Evolutionary conservation across 768 basidiomycete species (phyloP).

Genomic region (Lactarius vividus): DNA sequence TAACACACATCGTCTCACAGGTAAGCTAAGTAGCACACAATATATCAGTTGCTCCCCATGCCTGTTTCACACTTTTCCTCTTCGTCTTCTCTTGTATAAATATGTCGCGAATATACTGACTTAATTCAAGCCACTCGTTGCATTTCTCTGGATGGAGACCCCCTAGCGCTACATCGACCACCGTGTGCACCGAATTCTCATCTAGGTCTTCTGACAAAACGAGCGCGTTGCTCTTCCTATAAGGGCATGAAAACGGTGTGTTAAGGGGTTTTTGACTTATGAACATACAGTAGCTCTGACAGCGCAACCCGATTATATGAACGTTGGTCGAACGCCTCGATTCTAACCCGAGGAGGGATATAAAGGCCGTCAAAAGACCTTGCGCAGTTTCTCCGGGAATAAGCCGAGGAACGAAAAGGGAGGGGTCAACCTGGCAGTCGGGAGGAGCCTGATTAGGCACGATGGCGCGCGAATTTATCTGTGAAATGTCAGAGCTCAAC

Average conservation of each 20-base stretch:
- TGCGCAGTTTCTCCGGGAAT: conserved; percentile 28
- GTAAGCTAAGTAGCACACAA: no score
- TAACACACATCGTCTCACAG: no score
- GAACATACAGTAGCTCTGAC: not conserved
- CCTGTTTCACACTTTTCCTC: no score
- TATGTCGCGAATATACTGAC: not conserved
- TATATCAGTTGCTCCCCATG: no score
- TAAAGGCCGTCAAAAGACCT: conserved; percentile 22
- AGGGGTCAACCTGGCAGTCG: not conserved
- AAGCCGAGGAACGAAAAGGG: not conserved
- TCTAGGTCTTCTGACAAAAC: conserved; percentile 2
- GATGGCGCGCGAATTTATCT: conserved; percentile 3
- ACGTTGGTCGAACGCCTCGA: not conserved
- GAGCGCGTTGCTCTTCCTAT: not conserved
- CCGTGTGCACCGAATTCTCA: conserved; percentile 2
- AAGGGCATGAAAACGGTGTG: not conserved
- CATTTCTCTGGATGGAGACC: not conserved
- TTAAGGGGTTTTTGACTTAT: rapidly evolving
- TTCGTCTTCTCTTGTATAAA: not conserved
- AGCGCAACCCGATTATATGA: not conserved
- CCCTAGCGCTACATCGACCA: conserved; percentile 1
- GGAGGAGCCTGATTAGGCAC: not conserved
- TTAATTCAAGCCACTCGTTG: not conserved
- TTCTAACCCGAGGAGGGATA: not conserved
- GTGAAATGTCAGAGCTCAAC: not conserved